Conservation (phyloP, 768 basidiomycete species). For the Naganishia antarctica region DNA sequence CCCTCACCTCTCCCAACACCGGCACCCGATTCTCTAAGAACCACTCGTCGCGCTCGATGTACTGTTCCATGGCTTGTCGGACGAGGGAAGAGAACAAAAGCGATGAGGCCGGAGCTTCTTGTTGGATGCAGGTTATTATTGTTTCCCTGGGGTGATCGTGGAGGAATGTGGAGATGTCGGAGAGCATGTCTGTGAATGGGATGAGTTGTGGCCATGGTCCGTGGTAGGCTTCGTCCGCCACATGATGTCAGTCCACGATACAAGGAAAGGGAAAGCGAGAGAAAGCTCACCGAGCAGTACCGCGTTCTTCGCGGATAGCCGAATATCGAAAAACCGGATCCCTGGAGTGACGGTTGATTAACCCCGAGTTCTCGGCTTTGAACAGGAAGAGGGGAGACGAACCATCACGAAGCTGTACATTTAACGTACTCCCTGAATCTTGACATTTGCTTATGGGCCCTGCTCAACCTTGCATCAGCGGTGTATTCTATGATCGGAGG, state of each 20-base stretch:
- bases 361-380: too few species aligned
- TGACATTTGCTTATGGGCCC: conserved; percentile 73
- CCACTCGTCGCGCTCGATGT: conserved; percentile 60
- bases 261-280: too few species aligned
- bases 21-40: conserved; percentile 78
- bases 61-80: conserved; percentile 57
- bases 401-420: conserved; percentile 60
- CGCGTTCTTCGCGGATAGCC: conserved; percentile 65
- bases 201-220: conserved; percentile 67
- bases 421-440: conserved; percentile 59
- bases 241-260: too few species aligned
- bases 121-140: conserved; percentile 80
- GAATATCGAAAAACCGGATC: conserved; percentile 68
- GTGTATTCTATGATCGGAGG: conserved; percentile 32
- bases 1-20: conserved; percentile 72
- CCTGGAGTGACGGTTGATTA: conserved; percentile 44
- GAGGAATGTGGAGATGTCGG: conserved; percentile 62
- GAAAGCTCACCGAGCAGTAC: too few species aligned
- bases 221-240: conserved; percentile 75
- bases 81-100: conserved; percentile 63
- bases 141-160: conserved; percentile 64
- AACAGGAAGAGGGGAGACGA: not conserved
- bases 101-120: conserved; percentile 63
- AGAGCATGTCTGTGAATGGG: conserved; percentile 64
- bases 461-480: conserved; percentile 53